phyloP scores from a whole-genome alignment of 257 asterid genomes.

The Lantana camara region DNA sequence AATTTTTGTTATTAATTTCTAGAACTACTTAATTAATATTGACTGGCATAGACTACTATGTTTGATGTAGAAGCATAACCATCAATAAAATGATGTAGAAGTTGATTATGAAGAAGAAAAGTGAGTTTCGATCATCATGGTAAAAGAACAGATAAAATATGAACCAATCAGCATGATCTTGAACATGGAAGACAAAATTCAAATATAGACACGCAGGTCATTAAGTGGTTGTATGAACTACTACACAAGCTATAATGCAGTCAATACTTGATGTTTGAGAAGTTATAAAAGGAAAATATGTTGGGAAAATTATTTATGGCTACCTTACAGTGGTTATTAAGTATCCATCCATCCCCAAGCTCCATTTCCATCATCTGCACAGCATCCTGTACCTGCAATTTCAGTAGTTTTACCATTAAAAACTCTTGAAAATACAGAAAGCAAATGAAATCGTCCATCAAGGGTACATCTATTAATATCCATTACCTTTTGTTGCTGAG shows the following conservation, averaged over 20 bases:
- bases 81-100: too few relatives aligned
- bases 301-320: neutral
- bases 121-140: neutral
- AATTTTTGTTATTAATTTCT: too few relatives aligned
- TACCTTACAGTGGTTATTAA: slow-evolving; percentile 63
- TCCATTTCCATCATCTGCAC: slow-evolving; percentile 77
- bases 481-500: slow-evolving; percentile 63
- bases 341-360: slow-evolving; percentile 90
- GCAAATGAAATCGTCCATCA: neutral
- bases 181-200: too few relatives aligned
- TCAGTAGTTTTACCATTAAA: slow-evolving; percentile 11
- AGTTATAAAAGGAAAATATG: neutral
- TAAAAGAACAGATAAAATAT: neutral
- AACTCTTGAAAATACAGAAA: neutral
- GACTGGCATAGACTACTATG: too few relatives aligned
- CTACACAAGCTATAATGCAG: neutral
- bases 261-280: neutral
- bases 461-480: slow-evolving; percentile 17
- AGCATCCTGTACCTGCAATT: slow-evolving; percentile 63
- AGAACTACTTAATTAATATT: too few relatives aligned
- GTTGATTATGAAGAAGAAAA: neutral
- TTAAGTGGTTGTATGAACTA: neutral
- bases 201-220: neutral
- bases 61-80: neutral
- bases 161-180: slow-evolving; percentile 2